These are phyloP conservation scores for Leccinellum rugosiceps DNA, from an alignment of 768 basidiomycete species.

Conservation along the genomic window DNA sequence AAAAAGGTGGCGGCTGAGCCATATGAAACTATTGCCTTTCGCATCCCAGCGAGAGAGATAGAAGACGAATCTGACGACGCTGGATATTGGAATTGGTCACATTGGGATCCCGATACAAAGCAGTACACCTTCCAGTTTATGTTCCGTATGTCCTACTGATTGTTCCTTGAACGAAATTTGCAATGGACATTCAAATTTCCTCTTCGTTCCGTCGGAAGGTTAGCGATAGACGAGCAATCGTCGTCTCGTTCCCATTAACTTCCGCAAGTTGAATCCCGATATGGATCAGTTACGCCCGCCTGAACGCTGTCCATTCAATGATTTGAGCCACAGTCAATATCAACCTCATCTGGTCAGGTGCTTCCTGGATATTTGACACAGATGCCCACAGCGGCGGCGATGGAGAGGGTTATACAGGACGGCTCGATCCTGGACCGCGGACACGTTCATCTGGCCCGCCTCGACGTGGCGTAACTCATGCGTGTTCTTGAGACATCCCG, in stretches of 20 bases:
- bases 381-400: background rate
- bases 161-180: conserved; percentile 7
- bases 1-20: conserved; percentile 95
- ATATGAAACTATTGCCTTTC: conserved; percentile 99
- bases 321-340: background rate
- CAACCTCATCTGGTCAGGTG: background rate
- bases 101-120: conserved; percentile 99
- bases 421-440: background rate
- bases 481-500: background rate
- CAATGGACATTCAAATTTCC: conserved; percentile 1
- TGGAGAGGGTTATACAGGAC: background rate
- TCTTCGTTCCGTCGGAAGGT: conserved; percentile 3
- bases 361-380: background rate
- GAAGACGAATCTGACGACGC: conserved; percentile 92
- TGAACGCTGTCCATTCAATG: background rate
- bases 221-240: no score
- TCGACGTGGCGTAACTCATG: background rate
- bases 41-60: conserved; percentile 94
- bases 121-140: conserved; percentile 98
- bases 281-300: conserved; percentile 10
- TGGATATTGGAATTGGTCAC: conserved; percentile 94
- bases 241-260: background rate
- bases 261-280: background rate
- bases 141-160: conserved; percentile 59
- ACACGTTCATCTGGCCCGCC: background rate